Evolutionary conservation across 2,329 filamentous ascomycete genomes (phyloP), one percentile per base, ranked within the genome.

Genomic region (Herpotrichia juniperi): DNA sequence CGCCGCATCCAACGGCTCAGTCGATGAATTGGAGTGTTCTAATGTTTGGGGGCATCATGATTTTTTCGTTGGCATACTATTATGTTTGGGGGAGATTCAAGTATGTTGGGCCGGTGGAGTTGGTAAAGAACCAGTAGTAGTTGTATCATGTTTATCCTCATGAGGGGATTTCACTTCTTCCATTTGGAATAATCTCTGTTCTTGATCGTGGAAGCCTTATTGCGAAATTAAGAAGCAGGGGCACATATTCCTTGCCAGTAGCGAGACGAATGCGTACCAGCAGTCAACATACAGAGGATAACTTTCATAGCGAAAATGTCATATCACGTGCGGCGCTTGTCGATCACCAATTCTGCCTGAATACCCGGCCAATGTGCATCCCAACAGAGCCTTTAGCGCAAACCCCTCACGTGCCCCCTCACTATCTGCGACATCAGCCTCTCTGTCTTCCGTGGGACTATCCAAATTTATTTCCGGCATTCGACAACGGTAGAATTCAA

Each of bases 1-100:
- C 54, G 17, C 66, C 63, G 1, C 50, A 63, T 16, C 67, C 67
- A 11, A 60, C 61, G 1, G 46, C 59, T 1, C 60, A 61, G 21
- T 71, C 71, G 4, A 80, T 81, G 77, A 81, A 81, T 54, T 81
- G 78, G 78, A 75, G 73, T 30, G 67, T 75, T 32, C 62, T 71
- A 1, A 78, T 81, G 60, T 81, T 78, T 50, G 71, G 73, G 14
- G 70, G 69, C 4, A 67, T 79, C 17, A 64, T 80, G 12, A 57
- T 72, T 4, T 75, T 79, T 30, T 75, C 78, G 2, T 65, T 77
- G 3, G 47, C 70, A 0, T 81, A 76, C 54, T 82, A 79, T 51
- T 57, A 66, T n/a, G 11, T 74, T 2, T 59, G 65, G 39, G 79
- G 77, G 2, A 67, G 70, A 24, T 67, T 76, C 34, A 62, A 68